Base-by-base conservation (phyloP, 2,329 filamentous ascomycete genomes). In the Thermothelomyces thermophilus region DNA sequence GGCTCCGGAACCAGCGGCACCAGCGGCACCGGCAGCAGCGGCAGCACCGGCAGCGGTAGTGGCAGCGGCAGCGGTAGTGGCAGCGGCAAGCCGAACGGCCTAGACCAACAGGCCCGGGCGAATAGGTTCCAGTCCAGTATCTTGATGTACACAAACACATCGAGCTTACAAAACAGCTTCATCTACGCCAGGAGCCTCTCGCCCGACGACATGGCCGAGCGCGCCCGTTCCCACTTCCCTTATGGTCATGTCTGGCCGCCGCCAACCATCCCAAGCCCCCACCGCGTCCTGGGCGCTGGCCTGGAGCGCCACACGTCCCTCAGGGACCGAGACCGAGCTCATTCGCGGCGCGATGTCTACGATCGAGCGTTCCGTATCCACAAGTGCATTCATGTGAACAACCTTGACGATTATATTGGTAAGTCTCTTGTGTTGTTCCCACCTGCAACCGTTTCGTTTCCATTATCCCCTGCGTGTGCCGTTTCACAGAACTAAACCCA, bases 191-290 rank as follows among this genome's bases (percentile, higher is more conserved):
- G 43, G 10, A 16, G 33, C 17, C 53, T 74, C 41, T 55, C 66
- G 50, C 48, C 70, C 56, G 58, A 70, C 56, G 51, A 65, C 41
- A 57, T 70, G 41, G 50, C 67, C 48, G 50, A 67, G 54, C 56
- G 62, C 50, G 1, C 53, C 66, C 39, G 51, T 30, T 4, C 36
- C 52, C 1, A 54, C 3, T 75, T 70, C 50, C 73, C 69, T 24
- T 77, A 77, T 51, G 71, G 70, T 41, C 65, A 71, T n/a, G 66
- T 90, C 9, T 95, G 90, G 90, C 90, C 90, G 7, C 85, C 90
- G 0, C 72, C 76, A 0, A 76, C 72, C 0, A 77, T 95, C 11
- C 89, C 88, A 0, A 77, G 84, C 2, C 60, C 65, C 1, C 69
- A 80, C 19, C 81, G 82, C 20, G 73, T 77, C 4, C 58, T 65